A percentile compares a stretch with the other conserved stretches of the same genome.
Evolutionary conservation across 2,329 filamentous ascomycete genomes (phyloP).

Genomic region (Trichoderma brevicompactum): DNA sequence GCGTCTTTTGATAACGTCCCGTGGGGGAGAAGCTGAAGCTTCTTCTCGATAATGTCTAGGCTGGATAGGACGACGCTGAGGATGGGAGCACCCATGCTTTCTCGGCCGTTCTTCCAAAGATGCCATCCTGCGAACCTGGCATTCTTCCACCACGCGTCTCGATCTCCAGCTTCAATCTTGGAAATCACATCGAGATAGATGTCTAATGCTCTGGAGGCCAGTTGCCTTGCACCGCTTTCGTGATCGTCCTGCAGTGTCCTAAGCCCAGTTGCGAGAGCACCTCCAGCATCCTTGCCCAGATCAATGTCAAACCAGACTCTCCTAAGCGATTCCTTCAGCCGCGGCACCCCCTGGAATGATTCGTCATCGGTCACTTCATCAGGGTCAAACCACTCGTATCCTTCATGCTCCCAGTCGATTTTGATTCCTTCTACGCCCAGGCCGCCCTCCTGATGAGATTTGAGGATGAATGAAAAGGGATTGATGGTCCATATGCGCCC

Average conservation of each 20-base stretch:
- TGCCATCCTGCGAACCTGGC: conserved; percentile 64
- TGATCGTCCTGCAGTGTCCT: conserved; percentile 58
- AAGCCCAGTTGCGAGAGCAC: conserved; percentile 52
- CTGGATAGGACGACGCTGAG: conserved; percentile 53
- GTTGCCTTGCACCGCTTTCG: conserved; percentile 61
- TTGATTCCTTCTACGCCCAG: conserved; percentile 52
- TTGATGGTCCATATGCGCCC: conserved; percentile 65
- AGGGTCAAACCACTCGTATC: conserved; percentile 62
- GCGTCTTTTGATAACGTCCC: conserved; percentile 13
- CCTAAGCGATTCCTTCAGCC: conserved; percentile 59
- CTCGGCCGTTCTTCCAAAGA: conserved; percentile 67
- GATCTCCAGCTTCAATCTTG: conserved; percentile 37
- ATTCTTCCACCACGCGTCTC: conserved; percentile 58
- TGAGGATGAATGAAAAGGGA: conserved; percentile 64
- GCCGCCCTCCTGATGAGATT: conserved; percentile 30
- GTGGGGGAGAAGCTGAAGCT: conserved; percentile 29
- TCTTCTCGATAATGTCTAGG: conserved; percentile 47
- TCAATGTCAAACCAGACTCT: conserved; percentile 64
- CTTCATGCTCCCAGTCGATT: conserved; percentile 66
- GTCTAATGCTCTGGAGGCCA: conserved; percentile 58
- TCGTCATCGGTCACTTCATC: conserved; percentile 52
- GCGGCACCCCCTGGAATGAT: conserved; percentile 58
- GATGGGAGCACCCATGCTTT: conserved; percentile 67
- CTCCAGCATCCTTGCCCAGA: conserved; percentile 51
- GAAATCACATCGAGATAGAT: conserved; percentile 53